Conservation (phyloP, 1,284 basidiomycete species). For the Moesziomyces antarcticus region DNA sequence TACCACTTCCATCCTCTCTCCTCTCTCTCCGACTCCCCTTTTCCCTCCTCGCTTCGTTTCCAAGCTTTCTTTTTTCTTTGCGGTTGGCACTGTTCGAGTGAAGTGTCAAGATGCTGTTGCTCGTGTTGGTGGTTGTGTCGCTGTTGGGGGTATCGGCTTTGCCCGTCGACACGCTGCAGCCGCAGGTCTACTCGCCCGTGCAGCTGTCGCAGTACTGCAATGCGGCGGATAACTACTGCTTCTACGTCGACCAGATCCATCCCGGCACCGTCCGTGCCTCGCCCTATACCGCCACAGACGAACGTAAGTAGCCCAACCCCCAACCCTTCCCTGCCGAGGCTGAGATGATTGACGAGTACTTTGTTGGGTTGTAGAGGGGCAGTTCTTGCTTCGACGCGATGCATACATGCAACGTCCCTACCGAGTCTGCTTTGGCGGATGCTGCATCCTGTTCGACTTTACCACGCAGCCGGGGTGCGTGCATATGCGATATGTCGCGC, state of each 20-base stretch:
- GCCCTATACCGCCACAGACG: conserved; percentile 20
- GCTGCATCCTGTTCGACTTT: conserved; percentile 25
- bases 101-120: too few relatives aligned
- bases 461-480: conserved; percentile 13
- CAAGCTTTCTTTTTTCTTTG: too few relatives aligned
- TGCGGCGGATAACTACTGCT: conserved; percentile 20
- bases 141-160: too few relatives aligned
- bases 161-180: too few relatives aligned
- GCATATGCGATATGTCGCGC: conserved; percentile 6
- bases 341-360: background rate
- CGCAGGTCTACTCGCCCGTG: conserved; percentile 8
- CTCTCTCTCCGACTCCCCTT: too few relatives aligned
- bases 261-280: conserved; percentile 10
- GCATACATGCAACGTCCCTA: background rate
- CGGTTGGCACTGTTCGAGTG: too few relatives aligned
- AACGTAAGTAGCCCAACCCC: conserved; percentile 24
- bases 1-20: too few relatives aligned
- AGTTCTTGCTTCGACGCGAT: conserved; percentile 14
- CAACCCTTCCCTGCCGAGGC: background rate
- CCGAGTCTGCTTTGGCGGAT: conserved; percentile 26
- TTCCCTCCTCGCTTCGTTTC: too few relatives aligned
- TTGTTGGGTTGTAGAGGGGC: conserved; percentile 31
- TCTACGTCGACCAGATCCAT: conserved; percentile 34
- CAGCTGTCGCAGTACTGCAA: conserved; percentile 12
- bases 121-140: too few relatives aligned